These are phyloP conservation scores for Colletotrichum navitas DNA, from an alignment of 2,329 filamentous ascomycete species.

Conservation along the genomic window DNA sequence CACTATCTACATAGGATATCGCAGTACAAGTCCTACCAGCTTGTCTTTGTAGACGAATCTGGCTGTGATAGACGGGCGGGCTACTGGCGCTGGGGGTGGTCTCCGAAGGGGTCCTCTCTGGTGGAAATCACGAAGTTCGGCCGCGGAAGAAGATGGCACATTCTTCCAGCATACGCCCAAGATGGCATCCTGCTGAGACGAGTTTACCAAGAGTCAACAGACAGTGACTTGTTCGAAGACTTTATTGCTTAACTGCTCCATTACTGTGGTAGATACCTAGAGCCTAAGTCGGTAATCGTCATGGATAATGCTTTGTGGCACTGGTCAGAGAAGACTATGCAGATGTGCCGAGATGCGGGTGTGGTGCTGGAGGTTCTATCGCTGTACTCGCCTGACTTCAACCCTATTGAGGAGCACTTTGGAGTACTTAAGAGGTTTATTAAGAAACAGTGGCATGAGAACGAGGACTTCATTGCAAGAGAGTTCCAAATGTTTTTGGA, in stretches of 20 bases:
- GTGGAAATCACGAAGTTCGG: slow-evolving; percentile 45
- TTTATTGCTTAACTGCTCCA: background rate
- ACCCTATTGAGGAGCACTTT: too few relatives aligned
- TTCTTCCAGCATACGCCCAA: slow-evolving; percentile 50
- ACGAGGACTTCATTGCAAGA: too few relatives aligned
- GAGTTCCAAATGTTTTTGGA: too few relatives aligned
- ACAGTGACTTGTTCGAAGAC: background rate
- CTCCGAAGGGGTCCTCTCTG: slow-evolving; percentile 48
- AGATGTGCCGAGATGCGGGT: slow-evolving; percentile 46
- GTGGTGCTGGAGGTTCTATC: slow-evolving; percentile 6
- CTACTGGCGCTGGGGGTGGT: slow-evolving; percentile 51
- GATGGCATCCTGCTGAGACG: slow-evolving; percentile 46
- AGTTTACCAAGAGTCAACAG: slow-evolving; percentile 23
- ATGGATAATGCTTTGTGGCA: slow-evolving; percentile 54
- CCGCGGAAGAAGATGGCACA: slow-evolving; percentile 43
- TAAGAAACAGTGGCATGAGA: too few relatives aligned
- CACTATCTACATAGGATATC: slow-evolving; percentile 51
- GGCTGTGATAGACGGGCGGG: slow-evolving; percentile 51
- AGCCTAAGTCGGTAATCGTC: slow-evolving; percentile 51
- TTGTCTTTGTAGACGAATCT: slow-evolving; percentile 54
- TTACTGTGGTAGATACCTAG: slow-evolving; percentile 49
- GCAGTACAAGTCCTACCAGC: slow-evolving; percentile 49
- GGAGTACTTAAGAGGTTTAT: too few relatives aligned
- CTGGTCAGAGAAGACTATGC: slow-evolving; percentile 45
- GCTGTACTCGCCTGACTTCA: too few relatives aligned